A percentile compares a stretch with the other conserved stretches of the same genome.
Evolutionary conservation across 352 stramenopile species (phyloP).

Genomic region (Globisporangium paddicum): DNA sequence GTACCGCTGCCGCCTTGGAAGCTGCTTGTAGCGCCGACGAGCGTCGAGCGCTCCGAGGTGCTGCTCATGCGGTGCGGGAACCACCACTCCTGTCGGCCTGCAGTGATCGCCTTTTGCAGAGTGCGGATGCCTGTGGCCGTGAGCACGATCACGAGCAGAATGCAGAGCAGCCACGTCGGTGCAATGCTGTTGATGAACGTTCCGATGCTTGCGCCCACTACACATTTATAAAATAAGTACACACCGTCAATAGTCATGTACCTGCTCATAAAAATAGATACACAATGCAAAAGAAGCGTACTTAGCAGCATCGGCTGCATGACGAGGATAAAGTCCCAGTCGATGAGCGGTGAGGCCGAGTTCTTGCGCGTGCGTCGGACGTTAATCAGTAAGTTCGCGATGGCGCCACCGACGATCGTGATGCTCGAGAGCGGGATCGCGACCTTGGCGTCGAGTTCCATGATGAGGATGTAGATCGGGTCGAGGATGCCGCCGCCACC

Average conservation of each 20-base stretch:
- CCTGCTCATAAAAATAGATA: neutral
- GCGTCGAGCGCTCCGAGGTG: slow-evolving; percentile 11
- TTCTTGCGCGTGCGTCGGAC: slow-evolving; percentile 82
- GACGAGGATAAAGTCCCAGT: slow-evolving; percentile 97
- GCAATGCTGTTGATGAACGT: slow-evolving; percentile 92
- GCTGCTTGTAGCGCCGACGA: slow-evolving; percentile 22
- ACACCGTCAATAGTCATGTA: slow-evolving; percentile 5
- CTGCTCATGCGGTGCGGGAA: slow-evolving; percentile 11
- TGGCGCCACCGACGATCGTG: slow-evolving; percentile 93
- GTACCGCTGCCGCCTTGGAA: neutral
- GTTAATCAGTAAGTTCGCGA: slow-evolving; percentile 94
- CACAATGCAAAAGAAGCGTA: slow-evolving; percentile 19
- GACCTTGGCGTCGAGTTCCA: slow-evolving; percentile 87
- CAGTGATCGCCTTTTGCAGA: slow-evolving; percentile 85
- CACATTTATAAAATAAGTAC: slow-evolving; percentile 9
- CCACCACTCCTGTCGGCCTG: slow-evolving; percentile 84
- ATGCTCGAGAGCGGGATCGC: slow-evolving; percentile 96
- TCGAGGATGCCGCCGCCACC: slow-evolving; percentile 93
- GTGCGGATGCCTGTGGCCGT: slow-evolving; percentile 84
- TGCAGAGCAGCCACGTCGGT: slow-evolving; percentile 82
- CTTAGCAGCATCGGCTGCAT: slow-evolving; percentile 92
- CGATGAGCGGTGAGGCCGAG: slow-evolving; percentile 89
- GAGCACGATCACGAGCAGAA: slow-evolving; percentile 90
- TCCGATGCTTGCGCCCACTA: slow-evolving; percentile 69
- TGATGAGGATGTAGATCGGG: slow-evolving; percentile 95